Base-by-base conservation (phyloP, 2,329 filamentous ascomycete species). In the Ambrosiella xylebori region DNA sequence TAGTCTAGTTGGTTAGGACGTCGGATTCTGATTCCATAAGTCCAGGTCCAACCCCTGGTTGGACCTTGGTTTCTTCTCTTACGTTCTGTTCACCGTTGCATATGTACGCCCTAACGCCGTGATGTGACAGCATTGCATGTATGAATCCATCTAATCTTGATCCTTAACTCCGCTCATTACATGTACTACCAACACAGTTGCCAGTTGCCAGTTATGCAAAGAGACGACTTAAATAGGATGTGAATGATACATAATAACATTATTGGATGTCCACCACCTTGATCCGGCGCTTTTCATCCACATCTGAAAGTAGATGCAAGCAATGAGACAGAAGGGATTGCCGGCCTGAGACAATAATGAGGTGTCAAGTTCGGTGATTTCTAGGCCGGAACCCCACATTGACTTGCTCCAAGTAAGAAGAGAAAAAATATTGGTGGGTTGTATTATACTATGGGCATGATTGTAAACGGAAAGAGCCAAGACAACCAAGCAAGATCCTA, bases 1-100 rank as follows among this genome's bases (percentile, higher is more conserved):
- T 59, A 59, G 57, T 59, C 57, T 59, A 59, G 57, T 56, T 59
- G 57, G 57, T 56, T 59, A 59, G 57, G 57, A 59, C 57, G 53
- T 58, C 57, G 49, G 50, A 58, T 58, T 58, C 56, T 58, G 56
- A 59, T 59, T 59, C 57, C 52, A 52, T 59, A 59, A 57, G 47
- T 54, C 58, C 58, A 59, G 54, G 58, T 59, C 57, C 58, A 54
- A 59, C 53, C 57, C 58, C 54, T 59, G 58, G 58, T 59, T 59
- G 39, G 58, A 54, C 54, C 58, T 59, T 3, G 3, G 11, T 15
- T 44, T 12, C 19, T 15, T 15, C 0, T 17, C 9, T 37, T 13
- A 38, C 37, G 35, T 57, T 39, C 7, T 35, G 27, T 13, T 7
- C 47, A 51, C n/a, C 12, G n/a, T 36, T 19, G 15, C 49, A 52